Evolutionary conservation across 2,329 filamentous ascomycete species (phyloP), one percentile per base, ranked within the genome.

Genomic region (Hypoxylon sp.): DNA sequence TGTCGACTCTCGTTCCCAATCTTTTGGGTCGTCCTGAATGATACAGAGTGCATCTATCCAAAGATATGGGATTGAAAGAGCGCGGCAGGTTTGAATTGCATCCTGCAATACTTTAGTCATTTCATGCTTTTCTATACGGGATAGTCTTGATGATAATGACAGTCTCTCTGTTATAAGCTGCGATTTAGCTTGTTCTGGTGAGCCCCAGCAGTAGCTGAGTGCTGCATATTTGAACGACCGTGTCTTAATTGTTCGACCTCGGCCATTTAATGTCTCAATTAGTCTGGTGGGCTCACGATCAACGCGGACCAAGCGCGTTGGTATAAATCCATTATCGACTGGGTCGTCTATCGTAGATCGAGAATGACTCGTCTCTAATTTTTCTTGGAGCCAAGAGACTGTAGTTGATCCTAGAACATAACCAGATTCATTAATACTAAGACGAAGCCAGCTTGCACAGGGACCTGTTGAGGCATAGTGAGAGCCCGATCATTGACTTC

Each of bases 171-270:
- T 60, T 19, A 53, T 64, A n/a, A 64, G 30, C 21, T 64, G 55
- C 17, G n/a, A 28, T 23, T 1, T 32, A 14, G 61, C 49, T 23
- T 64, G n/a, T 34, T 60, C 61, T 30, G 49, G 55, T 14, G 49
- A 45, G 3, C 61, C 49, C 61, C 61, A 64, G 23, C 61, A 64
- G 41, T 64, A 64, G 41, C 55, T 64, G 11, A 60, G 36, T 13
- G 61, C 55, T 9, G 52, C 53, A 50, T 63, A 63, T 14, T 21
- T 34, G 2, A 21, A 19, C 7, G 23, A 7, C 21, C 19, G 9
- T 10, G 4, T 14, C 5, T n/a, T n/a, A 11, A 10, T 10, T 41
- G 21, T 30, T 45, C 9, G 17, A 9, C 32, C 17, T 23, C 21
- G n/a, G 9, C n/a, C 11, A 32, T 32, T 21, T 14, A 1, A 19